A percentile compares a stretch with the other conserved stretches of the same genome.
phyloP scores from a whole-genome alignment of 371 early-diverging fungal species.

The Apophysomyces elegans region DNA sequence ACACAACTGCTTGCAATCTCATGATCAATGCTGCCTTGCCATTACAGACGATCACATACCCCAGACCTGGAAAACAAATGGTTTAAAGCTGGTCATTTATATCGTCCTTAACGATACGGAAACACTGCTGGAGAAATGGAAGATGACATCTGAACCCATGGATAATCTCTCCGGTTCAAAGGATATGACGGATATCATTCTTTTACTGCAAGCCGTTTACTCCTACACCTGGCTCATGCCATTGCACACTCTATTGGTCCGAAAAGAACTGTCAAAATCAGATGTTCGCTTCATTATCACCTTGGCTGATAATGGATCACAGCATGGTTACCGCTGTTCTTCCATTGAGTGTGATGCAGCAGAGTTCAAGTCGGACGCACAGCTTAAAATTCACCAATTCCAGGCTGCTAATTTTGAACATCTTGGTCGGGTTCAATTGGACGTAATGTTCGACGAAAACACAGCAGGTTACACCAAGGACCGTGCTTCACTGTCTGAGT shows the following conservation, averaged over 20 bases:
- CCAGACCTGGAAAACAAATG: not conserved
- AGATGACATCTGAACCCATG: slow-evolving; percentile 19
- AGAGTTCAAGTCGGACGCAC: slow-evolving; percentile 49
- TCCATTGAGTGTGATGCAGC: slow-evolving; percentile 24
- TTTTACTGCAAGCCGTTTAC: slow-evolving; percentile 66
- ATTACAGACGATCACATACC: slow-evolving; percentile 21
- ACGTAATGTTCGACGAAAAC: slow-evolving; percentile 47
- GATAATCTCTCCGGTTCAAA: not conserved
- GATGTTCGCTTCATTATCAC: slow-evolving; percentile 34
- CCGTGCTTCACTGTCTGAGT: slow-evolving; percentile 25
- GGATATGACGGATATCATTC: slow-evolving; percentile 56
- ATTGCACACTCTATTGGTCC: slow-evolving; percentile 46
- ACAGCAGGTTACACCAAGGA: slow-evolving; percentile 27
- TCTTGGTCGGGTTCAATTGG: slow-evolving; percentile 29
- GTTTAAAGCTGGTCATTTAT: slow-evolving; percentile 6
- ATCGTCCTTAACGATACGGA: slow-evolving; percentile 6
- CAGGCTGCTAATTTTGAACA: slow-evolving; percentile 37
- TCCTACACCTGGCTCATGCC: slow-evolving; percentile 66
- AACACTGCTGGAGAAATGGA: slow-evolving; percentile 24
- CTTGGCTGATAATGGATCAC: slow-evolving; percentile 12
- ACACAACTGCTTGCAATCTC: slow-evolving; percentile 16
- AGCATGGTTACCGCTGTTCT: slow-evolving; percentile 20
- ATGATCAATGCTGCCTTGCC: slow-evolving; percentile 16
- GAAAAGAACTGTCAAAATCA: slow-evolving; percentile 22
- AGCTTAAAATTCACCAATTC: slow-evolving; percentile 47